A percentile compares a stretch with the other conserved stretches of the same genome.
phyloP scores from a whole-genome alignment of 2,329 filamentous ascomycete species.

The Fusarium coicis region DNA sequence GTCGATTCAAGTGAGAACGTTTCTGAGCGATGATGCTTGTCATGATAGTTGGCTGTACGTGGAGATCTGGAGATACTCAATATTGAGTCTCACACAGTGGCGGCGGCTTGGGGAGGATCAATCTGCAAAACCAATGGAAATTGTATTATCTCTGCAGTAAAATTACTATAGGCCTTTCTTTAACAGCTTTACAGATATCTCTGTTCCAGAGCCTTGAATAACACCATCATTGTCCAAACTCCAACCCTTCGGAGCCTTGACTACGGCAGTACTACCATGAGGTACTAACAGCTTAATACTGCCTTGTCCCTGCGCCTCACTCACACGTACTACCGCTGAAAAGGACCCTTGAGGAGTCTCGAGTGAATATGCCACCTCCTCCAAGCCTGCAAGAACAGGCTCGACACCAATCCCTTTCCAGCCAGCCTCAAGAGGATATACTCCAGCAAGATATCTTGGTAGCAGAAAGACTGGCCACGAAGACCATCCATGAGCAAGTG shows the following conservation, averaged over 20 bases:
- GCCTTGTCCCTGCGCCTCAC: accelerated
- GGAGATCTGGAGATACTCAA: background rate
- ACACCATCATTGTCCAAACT: accelerated
- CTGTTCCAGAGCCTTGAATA: background rate
- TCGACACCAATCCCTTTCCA: background rate
- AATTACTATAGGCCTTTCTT: accelerated
- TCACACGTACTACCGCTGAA: accelerated
- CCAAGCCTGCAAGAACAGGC: background rate
- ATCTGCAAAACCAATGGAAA: accelerated
- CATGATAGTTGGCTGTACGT: background rate
- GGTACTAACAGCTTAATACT: background rate
- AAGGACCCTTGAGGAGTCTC: background rate
- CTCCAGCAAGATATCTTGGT: background rate
- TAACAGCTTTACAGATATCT: background rate
- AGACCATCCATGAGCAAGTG: constrained; percentile 2
- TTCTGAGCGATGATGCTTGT: accelerated
- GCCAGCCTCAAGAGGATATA: background rate
- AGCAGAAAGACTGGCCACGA: background rate
- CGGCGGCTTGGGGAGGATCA: accelerated
- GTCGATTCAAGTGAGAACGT: accelerated
- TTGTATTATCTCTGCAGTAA: accelerated
- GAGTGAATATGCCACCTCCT: background rate
- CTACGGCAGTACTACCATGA: background rate
- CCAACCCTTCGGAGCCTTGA: background rate
- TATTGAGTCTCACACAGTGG: background rate